A percentile compares a stretch with the other conserved stretches of the same genome.
Evolutionary conservation across 164 flowering plant genomes (phyloP).

Genomic region (Stephania japonica): DNA sequence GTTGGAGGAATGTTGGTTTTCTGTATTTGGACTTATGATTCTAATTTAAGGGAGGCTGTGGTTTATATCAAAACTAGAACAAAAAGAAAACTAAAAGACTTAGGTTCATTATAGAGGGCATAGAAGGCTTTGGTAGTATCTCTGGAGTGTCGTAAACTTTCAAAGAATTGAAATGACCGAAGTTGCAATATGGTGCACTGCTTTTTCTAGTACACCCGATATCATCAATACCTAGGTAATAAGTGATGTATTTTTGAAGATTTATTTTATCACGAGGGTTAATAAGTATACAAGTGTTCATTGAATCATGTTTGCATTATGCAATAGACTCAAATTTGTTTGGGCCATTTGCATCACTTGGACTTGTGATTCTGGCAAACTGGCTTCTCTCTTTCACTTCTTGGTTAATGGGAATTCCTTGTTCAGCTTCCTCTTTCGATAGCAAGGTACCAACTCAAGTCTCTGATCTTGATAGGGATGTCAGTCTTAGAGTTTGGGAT

Average conservation of each 20-base stretch:
- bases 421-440: too few relatives aligned
- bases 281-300: neutral
- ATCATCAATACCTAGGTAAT: neutral
- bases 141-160: neutral
- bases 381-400: neutral
- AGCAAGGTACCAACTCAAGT: too few relatives aligned
- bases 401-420: too few relatives aligned
- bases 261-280: neutral
- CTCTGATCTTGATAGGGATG: too few relatives aligned
- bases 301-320: neutral
- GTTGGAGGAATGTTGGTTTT: too few relatives aligned
- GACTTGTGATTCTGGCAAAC: neutral
- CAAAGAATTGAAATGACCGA: neutral
- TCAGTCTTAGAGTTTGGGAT: too few relatives aligned
- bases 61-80: too few relatives aligned
- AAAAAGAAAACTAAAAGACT: neutral
- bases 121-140: neutral
- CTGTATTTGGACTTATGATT: too few relatives aligned
- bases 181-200: neutral
- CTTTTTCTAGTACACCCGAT: neutral
- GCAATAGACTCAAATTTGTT: neutral
- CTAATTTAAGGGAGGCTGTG: too few relatives aligned
- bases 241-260: neutral
- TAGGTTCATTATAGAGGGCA: neutral
- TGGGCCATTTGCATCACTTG: neutral